Evolutionary conservation across 1,284 basidiomycete genomes (phyloP), one percentile per base, ranked within the genome.

Genomic region (Cutaneotrichosporon cyanovorans): DNA sequence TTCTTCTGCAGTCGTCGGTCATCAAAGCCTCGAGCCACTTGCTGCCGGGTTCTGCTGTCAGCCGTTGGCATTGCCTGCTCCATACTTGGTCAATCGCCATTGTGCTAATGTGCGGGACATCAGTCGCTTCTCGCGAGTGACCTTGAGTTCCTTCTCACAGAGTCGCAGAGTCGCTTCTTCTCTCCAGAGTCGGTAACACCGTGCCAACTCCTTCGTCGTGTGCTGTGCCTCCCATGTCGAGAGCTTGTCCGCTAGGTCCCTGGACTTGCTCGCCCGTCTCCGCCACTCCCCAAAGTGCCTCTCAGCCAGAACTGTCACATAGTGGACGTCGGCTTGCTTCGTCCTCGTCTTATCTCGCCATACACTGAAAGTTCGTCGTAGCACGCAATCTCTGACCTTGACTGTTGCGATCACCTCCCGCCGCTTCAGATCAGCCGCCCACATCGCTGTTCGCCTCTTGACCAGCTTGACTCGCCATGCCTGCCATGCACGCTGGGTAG

Each of bases 391-490:
- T 10, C 37, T 31, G 19, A 42, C 34, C 31, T 22, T 42, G 28
- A 39, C n/a, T 1, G 38, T 30, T 14, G 37, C 37, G 5, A 15
- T 31, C 25, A 20, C 19, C 33, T 63, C 65, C 5, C 55, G 46
- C 33, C 49, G 32, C 32, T 37, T 52, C 59, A 69, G 54, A 34
- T 65, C 64, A 23, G 40, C 37, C 46, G 62, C 55, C 64, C 62
- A 68, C n/a, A 60, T 48, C 37, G 55, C 49, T 2, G 59, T 66
- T 21, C 58, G 52, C 10, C 31, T 46, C 38, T 49, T 48, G 21
- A 55, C 53, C 20, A 60, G 40, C 18, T 42, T 50, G 14, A 28
- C 14, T 18, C 59, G 50, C 65, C 68, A 69, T 19, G 38, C 33
- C 21, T 37, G 47, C 57, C 60, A 64, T 1, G 51, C 37, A 1